phyloP scores from a whole-genome alignment of 495 filamentous ascomycete species.

The Oleoguttula mirabilis region DNA sequence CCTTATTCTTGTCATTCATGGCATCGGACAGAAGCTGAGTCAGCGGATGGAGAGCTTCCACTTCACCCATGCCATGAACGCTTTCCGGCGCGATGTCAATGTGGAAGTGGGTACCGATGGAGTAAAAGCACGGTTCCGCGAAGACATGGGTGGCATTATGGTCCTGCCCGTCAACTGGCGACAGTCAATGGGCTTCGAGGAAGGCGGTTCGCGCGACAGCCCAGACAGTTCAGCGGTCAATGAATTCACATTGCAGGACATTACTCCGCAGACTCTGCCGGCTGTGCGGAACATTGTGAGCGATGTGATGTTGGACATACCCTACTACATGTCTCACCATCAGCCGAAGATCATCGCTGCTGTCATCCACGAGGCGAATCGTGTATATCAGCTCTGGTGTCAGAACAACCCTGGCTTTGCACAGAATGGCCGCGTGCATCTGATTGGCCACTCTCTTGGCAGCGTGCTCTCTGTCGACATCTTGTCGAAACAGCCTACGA shows the following conservation, averaged over 20 bases:
- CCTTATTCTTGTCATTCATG: constrained; percentile 80
- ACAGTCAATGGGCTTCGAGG: constrained; percentile 70
- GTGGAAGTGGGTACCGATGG: constrained; percentile 63
- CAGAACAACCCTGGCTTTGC: constrained; percentile 79
- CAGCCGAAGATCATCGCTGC: constrained; percentile 89
- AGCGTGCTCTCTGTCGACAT: constrained; percentile 90
- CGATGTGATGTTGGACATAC: constrained; percentile 95
- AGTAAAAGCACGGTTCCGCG: constrained; percentile 61
- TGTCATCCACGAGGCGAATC: constrained; percentile 81
- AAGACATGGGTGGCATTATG: constrained; percentile 61
- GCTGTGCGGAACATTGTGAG: constrained; percentile 81
- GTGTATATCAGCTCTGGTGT: constrained; percentile 88
- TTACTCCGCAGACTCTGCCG: constrained; percentile 82
- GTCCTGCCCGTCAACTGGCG: constrained; percentile 81
- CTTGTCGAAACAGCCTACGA: constrained; percentile 73
- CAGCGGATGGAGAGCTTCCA: constrained; percentile 92
- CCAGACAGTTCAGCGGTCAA: constrained; percentile 42
- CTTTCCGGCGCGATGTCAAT: constrained; percentile 76
- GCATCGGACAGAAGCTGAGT: constrained; percentile 93
- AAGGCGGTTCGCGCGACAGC: constrained; percentile 46
- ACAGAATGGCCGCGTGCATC: constrained; percentile 69
- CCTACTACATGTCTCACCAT: constrained; percentile 92
- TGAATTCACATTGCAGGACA: constrained; percentile 70
- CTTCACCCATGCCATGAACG: constrained; percentile 90
- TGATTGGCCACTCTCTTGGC: constrained; percentile 87